These are phyloP conservation scores for Phaeosphaeriaceae sp. DNA, from an alignment of 2,329 filamentous ascomycete species.

Conservation along the genomic window DNA sequence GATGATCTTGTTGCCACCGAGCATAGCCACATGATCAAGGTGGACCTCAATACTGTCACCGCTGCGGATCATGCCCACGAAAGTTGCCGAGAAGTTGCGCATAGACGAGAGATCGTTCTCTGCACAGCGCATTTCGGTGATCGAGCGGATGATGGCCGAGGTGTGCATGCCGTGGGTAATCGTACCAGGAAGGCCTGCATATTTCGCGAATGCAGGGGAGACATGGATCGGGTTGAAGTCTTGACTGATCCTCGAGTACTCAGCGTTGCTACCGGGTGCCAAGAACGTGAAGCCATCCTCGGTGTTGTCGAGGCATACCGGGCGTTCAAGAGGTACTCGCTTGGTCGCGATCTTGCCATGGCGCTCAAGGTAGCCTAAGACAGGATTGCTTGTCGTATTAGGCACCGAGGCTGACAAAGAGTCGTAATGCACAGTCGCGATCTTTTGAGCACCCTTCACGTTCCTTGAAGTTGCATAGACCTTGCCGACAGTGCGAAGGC, in stretches of 20 bases:
- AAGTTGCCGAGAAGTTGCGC: constrained; percentile 36
- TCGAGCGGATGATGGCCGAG: constrained; percentile 37
- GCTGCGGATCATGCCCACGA: constrained; percentile 50
- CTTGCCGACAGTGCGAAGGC: constrained; percentile 15
- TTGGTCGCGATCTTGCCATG: constrained; percentile 17
- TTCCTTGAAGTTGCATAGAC: constrained; percentile 8
- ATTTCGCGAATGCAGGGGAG: constrained; percentile 45
- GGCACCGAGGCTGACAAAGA: constrained; percentile 4
- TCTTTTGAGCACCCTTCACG: constrained; percentile 6
- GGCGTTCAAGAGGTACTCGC: constrained; percentile 13
- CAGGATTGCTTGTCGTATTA: constrained; percentile 24
- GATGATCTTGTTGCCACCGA: constrained; percentile 26
- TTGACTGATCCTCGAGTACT: constrained; percentile 43
- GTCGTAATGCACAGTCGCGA: constrained; percentile 19
- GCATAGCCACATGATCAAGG: constrained; percentile 46
- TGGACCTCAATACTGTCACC: constrained; percentile 41
- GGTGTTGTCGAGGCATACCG: constrained; percentile 13
- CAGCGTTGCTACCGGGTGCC: constrained; percentile 13
- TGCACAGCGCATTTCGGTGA: constrained; percentile 26
- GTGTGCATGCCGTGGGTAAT: constrained; percentile 55
- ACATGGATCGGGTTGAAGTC: constrained; percentile 55
- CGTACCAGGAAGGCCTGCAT: constrained; percentile 47
- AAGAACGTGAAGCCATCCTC: constrained; percentile 6
- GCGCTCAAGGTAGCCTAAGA: constrained; percentile 31
- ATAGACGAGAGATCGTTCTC: constrained; percentile 28